These are phyloP conservation scores for Beauveria scarabaeidicola DNA, from an alignment of 2,329 filamentous ascomycete genomes.

Conservation along the genomic window DNA sequence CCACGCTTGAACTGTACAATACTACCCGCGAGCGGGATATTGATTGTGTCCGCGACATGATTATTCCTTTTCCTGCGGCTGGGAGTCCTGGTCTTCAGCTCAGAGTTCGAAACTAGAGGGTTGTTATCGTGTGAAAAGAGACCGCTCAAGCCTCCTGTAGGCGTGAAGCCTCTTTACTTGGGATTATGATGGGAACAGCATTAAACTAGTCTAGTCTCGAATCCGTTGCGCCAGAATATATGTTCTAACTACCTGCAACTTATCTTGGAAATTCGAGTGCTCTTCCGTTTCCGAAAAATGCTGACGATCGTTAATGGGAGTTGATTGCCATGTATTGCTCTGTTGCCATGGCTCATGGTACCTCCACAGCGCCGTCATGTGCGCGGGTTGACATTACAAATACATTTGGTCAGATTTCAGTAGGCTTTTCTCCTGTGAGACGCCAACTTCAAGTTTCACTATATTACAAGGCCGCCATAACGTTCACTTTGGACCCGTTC, in stretches of 20 bases:
- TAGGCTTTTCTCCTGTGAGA: no score
- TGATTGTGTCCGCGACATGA: constrained; percentile 3
- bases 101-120: neutral
- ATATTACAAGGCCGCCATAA: neutral
- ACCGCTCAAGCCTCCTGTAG: neutral
- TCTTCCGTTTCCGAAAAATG: no score
- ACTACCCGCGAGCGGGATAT: constrained; percentile 1
- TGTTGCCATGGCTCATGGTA: neutral
- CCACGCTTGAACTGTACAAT: neutral
- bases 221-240: no score
- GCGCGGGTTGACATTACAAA: neutral
- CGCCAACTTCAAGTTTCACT: neutral
- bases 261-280: no score
- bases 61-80: neutral
- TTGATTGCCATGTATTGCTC: neutral
- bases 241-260: no score
- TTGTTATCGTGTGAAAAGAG: neutral
- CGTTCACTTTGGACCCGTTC: neutral
- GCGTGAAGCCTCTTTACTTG: no score
- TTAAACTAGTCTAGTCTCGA: no score
- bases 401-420: neutral
- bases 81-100: neutral
- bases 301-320: no score
- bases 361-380: neutral
- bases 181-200: no score